These are phyloP conservation scores for Sphaerobolus stellatus DNA, from an alignment of 1,284 basidiomycete genomes.

Conservation along the genomic window DNA sequence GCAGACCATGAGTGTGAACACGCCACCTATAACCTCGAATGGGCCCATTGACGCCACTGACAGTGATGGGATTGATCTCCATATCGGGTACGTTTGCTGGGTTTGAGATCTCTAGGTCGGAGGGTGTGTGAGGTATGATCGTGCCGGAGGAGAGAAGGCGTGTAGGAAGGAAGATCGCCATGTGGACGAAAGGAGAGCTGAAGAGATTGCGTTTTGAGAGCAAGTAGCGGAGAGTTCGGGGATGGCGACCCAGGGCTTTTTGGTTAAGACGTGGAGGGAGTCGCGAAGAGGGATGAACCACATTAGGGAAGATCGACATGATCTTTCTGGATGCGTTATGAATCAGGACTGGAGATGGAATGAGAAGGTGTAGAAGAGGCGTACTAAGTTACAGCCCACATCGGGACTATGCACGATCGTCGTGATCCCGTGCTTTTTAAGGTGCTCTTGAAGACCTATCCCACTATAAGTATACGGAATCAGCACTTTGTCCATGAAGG, in stretches of 20 bases:
- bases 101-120: constrained; percentile 7
- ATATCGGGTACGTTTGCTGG: constrained; percentile 26
- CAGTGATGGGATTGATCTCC: constrained; percentile 26
- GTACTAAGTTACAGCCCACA: neutral
- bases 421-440: neutral
- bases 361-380: neutral
- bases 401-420: neutral
- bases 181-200: neutral
- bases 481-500: too few relatives aligned
- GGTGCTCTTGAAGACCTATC: neutral
- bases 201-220: neutral
- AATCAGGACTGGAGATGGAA: constrained; percentile 9
- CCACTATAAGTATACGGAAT: too few relatives aligned
- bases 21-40: constrained; percentile 12
- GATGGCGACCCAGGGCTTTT: neutral
- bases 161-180: neutral
- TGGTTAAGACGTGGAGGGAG: constrained; percentile 22
- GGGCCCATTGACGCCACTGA: neutral
- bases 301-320: constrained; percentile 28
- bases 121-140: neutral
- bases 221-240: neutral
- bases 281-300: constrained; percentile 26
- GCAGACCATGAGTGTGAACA: constrained; percentile 23
- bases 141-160: neutral
- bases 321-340: constrained; percentile 33